phyloP scores from a whole-genome alignment of 2,329 filamentous ascomycete genomes.

The Alternaria sp. region DNA sequence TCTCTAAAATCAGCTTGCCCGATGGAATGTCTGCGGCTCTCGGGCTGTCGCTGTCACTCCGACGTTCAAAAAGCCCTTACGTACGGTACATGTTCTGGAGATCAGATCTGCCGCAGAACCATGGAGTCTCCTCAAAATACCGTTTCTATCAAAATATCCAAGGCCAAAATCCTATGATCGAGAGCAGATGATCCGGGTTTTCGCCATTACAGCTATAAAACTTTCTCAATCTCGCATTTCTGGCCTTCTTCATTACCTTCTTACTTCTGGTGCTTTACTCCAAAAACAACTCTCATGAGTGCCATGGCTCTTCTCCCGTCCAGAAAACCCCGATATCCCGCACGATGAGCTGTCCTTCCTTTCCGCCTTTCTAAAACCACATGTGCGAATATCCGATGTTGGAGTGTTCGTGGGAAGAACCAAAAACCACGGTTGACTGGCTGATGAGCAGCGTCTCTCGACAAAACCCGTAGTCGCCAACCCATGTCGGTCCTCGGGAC shows the following conservation, averaged over 20 bases:
- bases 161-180: not conserved
- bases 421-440: not conserved
- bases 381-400: not conserved
- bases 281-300: too few relatives aligned
- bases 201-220: not conserved
- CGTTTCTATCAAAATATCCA: too few relatives aligned
- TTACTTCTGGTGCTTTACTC: accelerated
- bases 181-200: not conserved
- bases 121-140: too few relatives aligned
- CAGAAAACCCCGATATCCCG: accelerated
- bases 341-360: not conserved
- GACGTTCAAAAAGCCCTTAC: not conserved
- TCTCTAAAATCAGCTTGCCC: too few relatives aligned
- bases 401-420: not conserved
- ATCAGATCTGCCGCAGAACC: not conserved
- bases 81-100: not conserved
- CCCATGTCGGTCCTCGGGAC: not conserved
- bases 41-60: not conserved
- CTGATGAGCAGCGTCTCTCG: not conserved
- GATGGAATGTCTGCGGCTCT: not conserved
- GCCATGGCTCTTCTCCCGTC: not conserved
- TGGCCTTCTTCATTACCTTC: not conserved
- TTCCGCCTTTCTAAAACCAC: not conserved
- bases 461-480: not conserved
- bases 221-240: accelerated